phyloP scores from a whole-genome alignment of 2,329 filamentous ascomycete species.

The Fusarium sp. region DNA sequence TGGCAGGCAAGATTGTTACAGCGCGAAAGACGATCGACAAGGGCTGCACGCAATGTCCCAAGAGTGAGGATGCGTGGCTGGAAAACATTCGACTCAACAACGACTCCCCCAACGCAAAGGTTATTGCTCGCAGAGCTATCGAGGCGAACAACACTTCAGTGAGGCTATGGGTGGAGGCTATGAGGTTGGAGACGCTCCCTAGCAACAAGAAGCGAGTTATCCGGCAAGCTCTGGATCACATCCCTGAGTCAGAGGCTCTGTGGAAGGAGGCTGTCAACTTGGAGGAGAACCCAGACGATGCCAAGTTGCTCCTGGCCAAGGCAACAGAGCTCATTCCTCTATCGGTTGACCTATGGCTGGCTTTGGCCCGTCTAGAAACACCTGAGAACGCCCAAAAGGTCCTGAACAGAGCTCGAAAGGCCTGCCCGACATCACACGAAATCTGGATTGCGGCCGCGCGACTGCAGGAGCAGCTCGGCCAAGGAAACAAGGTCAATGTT shows the following conservation, averaged over 20 bases:
- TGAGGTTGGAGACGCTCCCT: slow-evolving; percentile 86
- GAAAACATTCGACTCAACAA: slow-evolving; percentile 92
- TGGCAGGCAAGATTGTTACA: slow-evolving; percentile 90
- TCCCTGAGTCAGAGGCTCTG: slow-evolving; percentile 93
- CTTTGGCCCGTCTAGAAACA: slow-evolving; percentile 87
- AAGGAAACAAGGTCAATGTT: slow-evolving; percentile 83
- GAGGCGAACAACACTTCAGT: slow-evolving; percentile 91
- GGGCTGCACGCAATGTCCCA: slow-evolving; percentile 91
- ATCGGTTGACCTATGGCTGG: slow-evolving; percentile 95
- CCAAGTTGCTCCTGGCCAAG: slow-evolving; percentile 88
- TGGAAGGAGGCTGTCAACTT: slow-evolving; percentile 98
- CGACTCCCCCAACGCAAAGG: slow-evolving; percentile 91
- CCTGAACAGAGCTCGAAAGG: slow-evolving; percentile 93
- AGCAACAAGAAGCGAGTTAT: slow-evolving; percentile 93
- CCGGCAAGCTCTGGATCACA: slow-evolving; percentile 89
- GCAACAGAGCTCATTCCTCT: slow-evolving; percentile 95
- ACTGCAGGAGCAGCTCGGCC: slow-evolving; percentile 88
- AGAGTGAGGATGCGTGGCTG: slow-evolving; percentile 94
- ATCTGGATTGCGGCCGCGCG: slow-evolving; percentile 97
- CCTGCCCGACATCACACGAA: slow-evolving; percentile 91
- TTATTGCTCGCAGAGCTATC: slow-evolving; percentile 94
- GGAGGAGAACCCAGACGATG: slow-evolving; percentile 90
- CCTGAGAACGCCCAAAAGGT: slow-evolving; percentile 95
- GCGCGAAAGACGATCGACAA: slow-evolving; percentile 89
- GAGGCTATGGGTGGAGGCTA: slow-evolving; percentile 92